These are phyloP conservation scores for Tolypocladium nubicola DNA, from an alignment of 2,329 filamentous ascomycete species.

Conservation along the genomic window DNA sequence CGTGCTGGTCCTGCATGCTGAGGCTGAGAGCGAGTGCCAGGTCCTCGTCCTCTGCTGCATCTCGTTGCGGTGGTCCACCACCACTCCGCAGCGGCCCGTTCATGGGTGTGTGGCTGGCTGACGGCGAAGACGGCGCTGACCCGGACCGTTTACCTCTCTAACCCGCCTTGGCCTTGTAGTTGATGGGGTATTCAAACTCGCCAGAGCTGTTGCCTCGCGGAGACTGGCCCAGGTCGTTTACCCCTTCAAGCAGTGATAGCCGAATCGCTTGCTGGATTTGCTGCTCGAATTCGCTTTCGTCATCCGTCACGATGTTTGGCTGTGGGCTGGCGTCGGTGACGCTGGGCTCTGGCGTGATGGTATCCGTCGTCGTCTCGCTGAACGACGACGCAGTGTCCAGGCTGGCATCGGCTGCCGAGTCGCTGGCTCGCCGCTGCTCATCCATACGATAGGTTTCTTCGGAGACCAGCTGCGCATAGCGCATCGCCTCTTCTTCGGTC, in stretches of 20 bases:
- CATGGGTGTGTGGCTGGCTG: conserved; percentile 24
- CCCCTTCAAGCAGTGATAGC: conserved; percentile 47
- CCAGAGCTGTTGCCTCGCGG: conserved; percentile 33
- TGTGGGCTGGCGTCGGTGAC: conserved; percentile 29
- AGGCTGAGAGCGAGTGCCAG: conserved; percentile 49
- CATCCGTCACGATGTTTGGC: conserved; percentile 14
- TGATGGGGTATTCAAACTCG: conserved; percentile 42
- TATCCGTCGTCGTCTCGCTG: conserved; percentile 32
- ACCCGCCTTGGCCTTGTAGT: conserved; percentile 30
- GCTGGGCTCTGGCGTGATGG: conserved; percentile 45
- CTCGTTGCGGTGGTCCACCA: conserved; percentile 8
- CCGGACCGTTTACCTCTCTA: conserved; percentile 29
- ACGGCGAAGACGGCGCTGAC: conserved; percentile 20
- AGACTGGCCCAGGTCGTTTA: conserved; percentile 34
- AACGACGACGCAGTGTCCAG: conserved; percentile 31
- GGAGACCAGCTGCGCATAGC: conserved; percentile 56
- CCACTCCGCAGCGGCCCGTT: conserved; percentile 10
- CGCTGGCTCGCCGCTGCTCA: conserved; percentile 42
- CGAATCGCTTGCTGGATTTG: conserved; percentile 54
- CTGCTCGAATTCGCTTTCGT: conserved; percentile 46
- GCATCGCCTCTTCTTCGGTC: conserved; percentile 54
- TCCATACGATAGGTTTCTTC: conserved; percentile 49
- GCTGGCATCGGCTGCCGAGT: conserved; percentile 37
- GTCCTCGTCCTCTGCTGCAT: conserved; percentile 37
- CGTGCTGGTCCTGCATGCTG: conserved; percentile 46